phyloP scores from a whole-genome alignment of 176 grass and related monocot species.

The Oryza punctata region DNA sequence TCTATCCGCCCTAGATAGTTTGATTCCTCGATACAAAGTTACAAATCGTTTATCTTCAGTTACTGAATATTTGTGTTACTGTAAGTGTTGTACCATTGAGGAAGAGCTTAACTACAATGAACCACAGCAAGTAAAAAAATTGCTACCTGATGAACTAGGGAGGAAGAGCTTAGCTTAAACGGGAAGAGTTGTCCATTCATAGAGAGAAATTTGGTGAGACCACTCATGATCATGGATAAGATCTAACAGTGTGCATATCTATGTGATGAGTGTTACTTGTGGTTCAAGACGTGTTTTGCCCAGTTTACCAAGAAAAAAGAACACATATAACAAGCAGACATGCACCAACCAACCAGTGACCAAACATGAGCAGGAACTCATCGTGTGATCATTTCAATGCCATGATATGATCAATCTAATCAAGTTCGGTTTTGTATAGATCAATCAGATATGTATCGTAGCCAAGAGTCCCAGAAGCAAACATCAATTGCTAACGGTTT shows the following conservation, averaged over 20 bases:
- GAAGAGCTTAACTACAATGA: neutral
- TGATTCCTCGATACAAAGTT: neutral
- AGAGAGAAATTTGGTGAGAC: neutral
- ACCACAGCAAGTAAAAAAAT: neutral
- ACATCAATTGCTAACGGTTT: constrained; percentile 6
- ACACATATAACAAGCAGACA: neutral
- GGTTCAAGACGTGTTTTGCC: neutral
- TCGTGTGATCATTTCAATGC: neutral
- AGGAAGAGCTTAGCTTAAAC: constrained; percentile 13
- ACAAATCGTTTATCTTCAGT: neutral
- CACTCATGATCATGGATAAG: constrained; percentile 1
- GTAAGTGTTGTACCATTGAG: neutral
- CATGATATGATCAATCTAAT: neutral
- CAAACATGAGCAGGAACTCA: neutral
- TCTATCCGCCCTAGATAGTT: neutral
- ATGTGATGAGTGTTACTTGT: constrained; percentile 25
- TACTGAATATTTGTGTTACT: neutral
- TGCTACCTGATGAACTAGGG: neutral
- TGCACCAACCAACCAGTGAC: neutral
- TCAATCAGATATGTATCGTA: neutral
- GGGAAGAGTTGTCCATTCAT: neutral
- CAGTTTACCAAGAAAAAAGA: neutral
- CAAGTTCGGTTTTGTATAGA: neutral
- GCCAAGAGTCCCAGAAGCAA: constrained; percentile 5
- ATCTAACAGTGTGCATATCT: neutral